These are phyloP conservation scores for Beverwykella pulmonaria DNA, from an alignment of 495 filamentous ascomycete species.

Conservation along the genomic window DNA sequence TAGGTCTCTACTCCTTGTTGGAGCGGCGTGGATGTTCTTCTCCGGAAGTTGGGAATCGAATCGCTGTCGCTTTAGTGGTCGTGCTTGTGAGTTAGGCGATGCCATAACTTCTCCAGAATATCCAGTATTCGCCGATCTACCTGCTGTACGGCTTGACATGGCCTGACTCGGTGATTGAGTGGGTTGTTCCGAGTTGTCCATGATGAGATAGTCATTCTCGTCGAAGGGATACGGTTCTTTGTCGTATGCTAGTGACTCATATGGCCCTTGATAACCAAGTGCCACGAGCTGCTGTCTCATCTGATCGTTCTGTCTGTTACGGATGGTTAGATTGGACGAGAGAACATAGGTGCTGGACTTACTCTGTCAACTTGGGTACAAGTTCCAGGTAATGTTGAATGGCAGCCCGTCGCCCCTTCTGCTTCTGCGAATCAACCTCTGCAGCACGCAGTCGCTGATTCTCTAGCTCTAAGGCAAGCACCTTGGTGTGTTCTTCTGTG, in stretches of 20 bases:
- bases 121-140: neutral
- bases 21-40: slow-evolving; percentile 7
- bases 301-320: slow-evolving; percentile 38
- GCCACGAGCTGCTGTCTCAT: slow-evolving; percentile 36
- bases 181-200: neutral
- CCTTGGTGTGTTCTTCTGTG: slow-evolving; percentile 28
- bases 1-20: slow-evolving; percentile 33
- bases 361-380: slow-evolving; percentile 41
- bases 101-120: neutral
- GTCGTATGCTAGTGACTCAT: slow-evolving; percentile 29
- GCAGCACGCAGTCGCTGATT: slow-evolving; percentile 26
- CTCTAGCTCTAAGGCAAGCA: slow-evolving; percentile 33
- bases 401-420: slow-evolving; percentile 37
- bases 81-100: slow-evolving; percentile 3
- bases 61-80: slow-evolving; percentile 14
- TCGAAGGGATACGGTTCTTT: slow-evolving; percentile 15
- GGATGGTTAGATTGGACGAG: neutral
- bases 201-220: slow-evolving; percentile 3
- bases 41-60: slow-evolving; percentile 1
- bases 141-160: slow-evolving; percentile 9
- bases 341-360: slow-evolving; percentile 9
- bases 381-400: slow-evolving; percentile 42
- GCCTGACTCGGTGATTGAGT: neutral
- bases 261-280: slow-evolving; percentile 40
- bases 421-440: slow-evolving; percentile 37